Percentiles rank a stretch among this genome's conserved stretches.
These are phyloP conservation scores for Diaporthe longicolla DNA, from an alignment of 2,329 filamentous ascomycete genomes.

Conservation along the genomic window DNA sequence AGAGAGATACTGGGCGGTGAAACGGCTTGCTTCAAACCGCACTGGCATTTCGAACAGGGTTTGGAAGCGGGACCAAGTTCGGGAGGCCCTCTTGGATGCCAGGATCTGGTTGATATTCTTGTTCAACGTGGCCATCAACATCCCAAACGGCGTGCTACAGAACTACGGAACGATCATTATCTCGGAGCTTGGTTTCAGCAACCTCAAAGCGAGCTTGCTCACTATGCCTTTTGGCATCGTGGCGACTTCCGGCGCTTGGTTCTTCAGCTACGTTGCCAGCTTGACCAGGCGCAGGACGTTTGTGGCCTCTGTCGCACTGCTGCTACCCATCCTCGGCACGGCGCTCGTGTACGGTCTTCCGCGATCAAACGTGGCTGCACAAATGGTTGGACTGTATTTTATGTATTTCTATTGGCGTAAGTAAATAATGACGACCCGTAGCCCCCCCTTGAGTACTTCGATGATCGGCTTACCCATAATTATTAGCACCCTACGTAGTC, in stretches of 20 bases:
- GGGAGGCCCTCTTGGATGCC: conserved; percentile 47
- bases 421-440: neutral
- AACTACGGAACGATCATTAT: conserved; percentile 42
- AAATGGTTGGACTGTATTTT: conserved; percentile 39
- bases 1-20: conserved; percentile 49
- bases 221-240: conserved; percentile 40
- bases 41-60: conserved; percentile 52
- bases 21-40: conserved; percentile 54
- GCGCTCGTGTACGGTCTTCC: conserved; percentile 39
- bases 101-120: conserved; percentile 49
- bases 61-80: conserved; percentile 50
- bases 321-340: conserved; percentile 38
- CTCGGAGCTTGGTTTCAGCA: conserved; percentile 36
- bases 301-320: conserved; percentile 33
- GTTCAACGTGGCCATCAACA: conserved; percentile 49
- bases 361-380: conserved; percentile 35
- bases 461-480: conserved; percentile 6
- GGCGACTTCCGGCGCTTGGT: conserved; percentile 39
- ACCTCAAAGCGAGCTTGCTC: conserved; percentile 39
- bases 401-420: conserved; percentile 43
- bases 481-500: conserved; percentile 48
- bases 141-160: conserved; percentile 50
- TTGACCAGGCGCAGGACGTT: conserved; percentile 34
- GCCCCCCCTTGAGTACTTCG: neutral
- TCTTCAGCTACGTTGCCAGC: conserved; percentile 40